Base-by-base conservation (phyloP, 2,329 filamentous ascomycete genomes). In the Chaetomium sp. region DNA sequence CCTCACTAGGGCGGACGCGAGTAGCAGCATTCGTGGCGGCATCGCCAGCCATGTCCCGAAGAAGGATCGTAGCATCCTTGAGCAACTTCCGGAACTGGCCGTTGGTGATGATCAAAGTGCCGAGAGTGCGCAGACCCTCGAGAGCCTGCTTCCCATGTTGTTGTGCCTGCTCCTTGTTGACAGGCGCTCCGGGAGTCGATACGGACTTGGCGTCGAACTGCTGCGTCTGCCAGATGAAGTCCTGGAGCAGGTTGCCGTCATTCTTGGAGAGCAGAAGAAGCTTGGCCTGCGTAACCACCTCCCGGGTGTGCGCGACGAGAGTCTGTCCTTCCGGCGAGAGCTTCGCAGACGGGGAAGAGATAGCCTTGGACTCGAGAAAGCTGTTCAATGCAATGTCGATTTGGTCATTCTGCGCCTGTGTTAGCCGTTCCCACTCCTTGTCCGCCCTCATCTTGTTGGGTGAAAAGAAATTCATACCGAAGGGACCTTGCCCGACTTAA, bases 331-430 rank as follows among this genome's bases (percentile, higher is more conserved):
- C 94, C 1, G 78, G 62, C 0, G 92, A 97, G 5, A 99, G 85
- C 69, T 87, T 86, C 58, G 80, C 75, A 0, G 89, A 87, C 5
- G 91, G 91, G 32, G 74, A 82, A 3, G 82, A 73, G 33, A 97
- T 76, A 7, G 83, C 77, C 68, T 81, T 84, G 62, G 87, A 91
- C 37, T 79, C 78, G 50, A 96, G 79, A 65, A 90, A 87, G 69
- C 88, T 94, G 79, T 95, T 97, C 69, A 99, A 74, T 34, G 94
- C 91, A 49, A 96, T 80, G 75, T 97, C 94, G 70, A 96, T 95
- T 76, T 96, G 91, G 66, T 92, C 89, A 73, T 96, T 96, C 87
- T 90, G 66, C 34, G 51, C 14, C 54, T 50, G 44, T 58, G 49
- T 38, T 47, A 47, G 45, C 19, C n/a, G 35, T 11, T 33, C 9